Conservation (phyloP, 2,329 filamentous ascomycete species). For the Claviceps quebecensis region DNA sequence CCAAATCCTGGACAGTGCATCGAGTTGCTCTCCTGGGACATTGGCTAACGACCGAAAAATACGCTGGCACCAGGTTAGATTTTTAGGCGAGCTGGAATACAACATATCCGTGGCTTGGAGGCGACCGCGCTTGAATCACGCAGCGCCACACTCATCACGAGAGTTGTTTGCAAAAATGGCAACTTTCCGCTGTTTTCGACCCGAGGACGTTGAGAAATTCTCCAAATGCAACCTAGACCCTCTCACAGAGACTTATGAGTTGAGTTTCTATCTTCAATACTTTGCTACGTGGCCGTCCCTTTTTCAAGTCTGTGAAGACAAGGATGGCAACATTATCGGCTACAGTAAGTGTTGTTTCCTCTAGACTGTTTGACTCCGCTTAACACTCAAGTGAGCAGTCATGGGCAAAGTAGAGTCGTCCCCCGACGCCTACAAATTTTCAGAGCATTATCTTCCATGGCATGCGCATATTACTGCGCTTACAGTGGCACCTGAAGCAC, state of each 20-base stretch:
- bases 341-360: conserved; percentile 53
- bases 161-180: conserved; percentile 41
- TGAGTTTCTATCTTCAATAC: conserved; percentile 92
- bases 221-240: conserved; percentile 93
- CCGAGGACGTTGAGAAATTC: conserved; percentile 74
- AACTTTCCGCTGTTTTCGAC: conserved; percentile 72
- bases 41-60: background rate
- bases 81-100: background rate
- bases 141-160: no score
- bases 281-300: conserved; percentile 90
- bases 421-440: conserved; percentile 57
- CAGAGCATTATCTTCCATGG: conserved; percentile 93
- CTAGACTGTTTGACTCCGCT: conserved; percentile 8
- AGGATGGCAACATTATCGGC: conserved; percentile 75
- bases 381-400: conserved; percentile 43
- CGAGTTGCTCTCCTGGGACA: background rate
- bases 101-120: background rate
- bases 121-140: background rate
- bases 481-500: conserved; percentile 76
- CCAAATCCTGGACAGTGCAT: background rate
- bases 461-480: conserved; percentile 95
- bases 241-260: conserved; percentile 94
- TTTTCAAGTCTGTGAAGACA: conserved; percentile 82
- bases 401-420: conserved; percentile 95
- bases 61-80: background rate